Base-by-base conservation (phyloP, 192 early-diverging fungal genomes). In the Backusella liffmaniae region DNA sequence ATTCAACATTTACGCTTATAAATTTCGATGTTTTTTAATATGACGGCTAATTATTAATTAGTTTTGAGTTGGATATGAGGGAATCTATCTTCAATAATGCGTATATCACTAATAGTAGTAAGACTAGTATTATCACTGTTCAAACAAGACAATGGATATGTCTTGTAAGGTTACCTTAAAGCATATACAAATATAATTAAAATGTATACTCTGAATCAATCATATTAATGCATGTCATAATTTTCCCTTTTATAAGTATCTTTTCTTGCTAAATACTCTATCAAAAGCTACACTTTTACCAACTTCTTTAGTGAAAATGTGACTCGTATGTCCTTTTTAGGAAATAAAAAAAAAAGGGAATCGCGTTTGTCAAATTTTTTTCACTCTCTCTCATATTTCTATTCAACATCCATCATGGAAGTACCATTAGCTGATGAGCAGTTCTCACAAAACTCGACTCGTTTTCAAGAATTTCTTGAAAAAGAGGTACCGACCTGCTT, bases 341-440 rank as follows among this genome's bases (percentile, higher is more conserved):
- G 53, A 56, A 56, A 56, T 3, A 29, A 62, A 62, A 26, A 59
- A 13, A 13, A 49, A 62, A 62, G 29, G 21, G 23, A 62, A 29
- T 29, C 56, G 56, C 56, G 56, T 62, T 62, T 62, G 56, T 62
- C 56, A 62, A 62, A 56, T 56, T 62, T 62, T 62, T 59, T 62
- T 62, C 6, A 12, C 23, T 29, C n/a, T 29, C 21, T 56, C 6
- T 62, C 56, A 49, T 49, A 49, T 49, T 23, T 26, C 13, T 29
- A 26, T 29, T 62, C 26, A 29, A 62, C 4, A 29, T 62, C 10
- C 56, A 62, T 29, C 56, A 62, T 62, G 56, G 56, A 23, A 62
- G 56, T 29, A 29, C 23, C 26, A 7, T 62, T 29, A 62, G 23
- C 26, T 62, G 56, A 62, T 62, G 56, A 62, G 9, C 56, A 62